Evolutionary conservation across 345 rosid species (phyloP).

Genomic region (Salix exigua): DNA sequence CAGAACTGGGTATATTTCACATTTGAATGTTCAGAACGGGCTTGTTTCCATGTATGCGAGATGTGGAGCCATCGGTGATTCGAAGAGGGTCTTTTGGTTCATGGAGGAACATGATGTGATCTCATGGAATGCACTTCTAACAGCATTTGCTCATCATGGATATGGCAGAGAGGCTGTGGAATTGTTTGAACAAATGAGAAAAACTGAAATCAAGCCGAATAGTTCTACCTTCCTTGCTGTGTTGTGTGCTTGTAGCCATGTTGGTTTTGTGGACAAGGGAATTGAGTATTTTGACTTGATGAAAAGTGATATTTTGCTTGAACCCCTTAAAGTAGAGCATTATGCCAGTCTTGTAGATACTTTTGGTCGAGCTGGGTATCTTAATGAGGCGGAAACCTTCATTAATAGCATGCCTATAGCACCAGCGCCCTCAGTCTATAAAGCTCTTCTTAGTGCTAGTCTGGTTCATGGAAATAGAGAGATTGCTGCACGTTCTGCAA

Average conservation of each 20-base stretch:
- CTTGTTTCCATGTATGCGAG: constrained; percentile 40
- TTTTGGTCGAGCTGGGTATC: constrained; percentile 38
- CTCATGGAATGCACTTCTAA: constrained; percentile 41
- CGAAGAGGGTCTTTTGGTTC: constrained; percentile 23
- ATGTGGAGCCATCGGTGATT: constrained; percentile 30
- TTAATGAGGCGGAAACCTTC: constrained; percentile 34
- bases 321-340: constrained; percentile 32
- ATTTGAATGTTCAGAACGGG: constrained; percentile 29
- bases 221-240: constrained; percentile 35
- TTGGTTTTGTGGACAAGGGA: constrained; percentile 36
- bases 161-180: constrained; percentile 28
- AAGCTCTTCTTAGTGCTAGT: constrained; percentile 39
- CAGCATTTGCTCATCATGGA: constrained; percentile 34
- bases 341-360: constrained; percentile 31
- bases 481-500: constrained; percentile 28
- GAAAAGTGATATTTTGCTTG: constrained; percentile 7
- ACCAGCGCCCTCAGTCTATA: constrained; percentile 32
- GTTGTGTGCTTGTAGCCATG: constrained; percentile 41
- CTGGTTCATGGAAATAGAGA: constrained; percentile 36
- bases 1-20: constrained; percentile 25
- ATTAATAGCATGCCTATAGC: constrained; percentile 20
- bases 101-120: constrained; percentile 29
- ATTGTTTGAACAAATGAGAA: constrained; percentile 35
- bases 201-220: constrained; percentile 26
- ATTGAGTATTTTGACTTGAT: constrained; percentile 33